phyloP scores from a whole-genome alignment of 208 protist species.

The Trypanosoma platydactyli region DNA sequence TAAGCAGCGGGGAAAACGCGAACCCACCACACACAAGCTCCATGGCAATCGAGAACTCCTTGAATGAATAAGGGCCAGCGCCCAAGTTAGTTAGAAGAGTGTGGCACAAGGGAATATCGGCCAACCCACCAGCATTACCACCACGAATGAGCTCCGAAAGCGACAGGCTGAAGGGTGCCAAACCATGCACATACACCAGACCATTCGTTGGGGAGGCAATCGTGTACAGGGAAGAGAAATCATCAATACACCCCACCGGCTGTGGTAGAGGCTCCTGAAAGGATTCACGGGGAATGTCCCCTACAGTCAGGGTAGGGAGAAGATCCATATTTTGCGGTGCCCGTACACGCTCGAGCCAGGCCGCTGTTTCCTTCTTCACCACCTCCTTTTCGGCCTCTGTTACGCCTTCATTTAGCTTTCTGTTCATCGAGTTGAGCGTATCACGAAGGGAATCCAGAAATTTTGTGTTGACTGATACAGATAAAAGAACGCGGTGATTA shows the following conservation, averaged over 20 bases:
- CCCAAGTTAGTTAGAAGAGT: constrained; percentile 66
- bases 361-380: constrained; percentile 59
- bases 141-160: constrained; percentile 34
- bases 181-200: constrained; percentile 88
- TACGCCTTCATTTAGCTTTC: constrained; percentile 52
- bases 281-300: constrained; percentile 72
- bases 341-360: constrained; percentile 66
- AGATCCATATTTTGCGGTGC: constrained; percentile 65
- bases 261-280: constrained; percentile 77
- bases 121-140: constrained; percentile 31
- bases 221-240: constrained; percentile 41
- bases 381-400: constrained; percentile 53
- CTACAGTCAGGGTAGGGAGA: constrained; percentile 76
- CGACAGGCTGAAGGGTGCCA: constrained; percentile 60
- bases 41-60: constrained; percentile 74
- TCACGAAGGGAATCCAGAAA: constrained; percentile 67
- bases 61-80: constrained; percentile 66
- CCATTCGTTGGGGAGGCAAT: constrained; percentile 83
- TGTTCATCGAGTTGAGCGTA: constrained; percentile 53
- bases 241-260: constrained; percentile 10
- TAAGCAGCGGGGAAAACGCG: constrained; percentile 63
- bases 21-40: constrained; percentile 88
- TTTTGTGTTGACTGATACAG: constrained; percentile 68
- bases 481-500: constrained; percentile 58
- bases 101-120: constrained; percentile 50